Percentiles rank a stretch among this genome's conserved stretches.
phyloP scores from a whole-genome alignment of 345 rosid species.

The Dovyalis caffra region DNA sequence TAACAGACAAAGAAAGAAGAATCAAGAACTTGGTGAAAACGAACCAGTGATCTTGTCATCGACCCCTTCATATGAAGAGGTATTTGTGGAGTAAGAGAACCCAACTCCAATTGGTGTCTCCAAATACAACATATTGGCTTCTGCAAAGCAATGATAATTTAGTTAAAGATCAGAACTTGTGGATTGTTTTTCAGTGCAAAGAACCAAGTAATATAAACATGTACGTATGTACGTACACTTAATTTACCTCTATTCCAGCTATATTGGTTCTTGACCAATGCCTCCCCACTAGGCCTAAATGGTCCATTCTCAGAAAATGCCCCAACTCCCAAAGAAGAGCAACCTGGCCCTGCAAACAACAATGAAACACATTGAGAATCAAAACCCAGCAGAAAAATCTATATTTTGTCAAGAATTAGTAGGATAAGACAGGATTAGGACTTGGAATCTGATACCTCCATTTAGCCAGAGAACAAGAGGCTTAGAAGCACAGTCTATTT shows the following conservation, averaged over 20 bases:
- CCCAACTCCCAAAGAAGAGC: constrained; percentile 95
- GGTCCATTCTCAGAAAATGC: constrained; percentile 98
- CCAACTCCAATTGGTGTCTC: constrained; percentile 98
- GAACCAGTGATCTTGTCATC: constrained; percentile 80
- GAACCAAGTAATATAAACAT: neutral
- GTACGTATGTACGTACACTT: too few relatives aligned
- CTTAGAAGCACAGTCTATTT: constrained; percentile 63
- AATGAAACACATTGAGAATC: neutral
- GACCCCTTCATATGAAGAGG: constrained; percentile 62
- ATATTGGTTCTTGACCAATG: constrained; percentile 64
- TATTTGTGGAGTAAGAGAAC: constrained; percentile 77
- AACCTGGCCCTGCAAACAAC: constrained; percentile 73
- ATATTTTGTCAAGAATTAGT: neutral
- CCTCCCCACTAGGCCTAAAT: constrained; percentile 83
- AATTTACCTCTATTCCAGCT: constrained; percentile 91
- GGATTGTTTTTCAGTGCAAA: neutral
- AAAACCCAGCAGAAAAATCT: constrained; percentile 1
- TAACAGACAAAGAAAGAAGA: neutral
- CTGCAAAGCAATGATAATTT: constrained; percentile 38
- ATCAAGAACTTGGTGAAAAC: constrained; percentile 10
- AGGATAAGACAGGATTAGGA: neutral
- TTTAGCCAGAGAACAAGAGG: constrained; percentile 98
- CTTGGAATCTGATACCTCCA: constrained; percentile 55
- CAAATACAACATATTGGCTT: constrained; percentile 88
- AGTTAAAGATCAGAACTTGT: constrained; percentile 17